A percentile compares a stretch with the other conserved stretches of the same genome.
These are phyloP conservation scores for Solanum clarkiae DNA, from an alignment of 257 asterid genomes.

Conservation along the genomic window DNA sequence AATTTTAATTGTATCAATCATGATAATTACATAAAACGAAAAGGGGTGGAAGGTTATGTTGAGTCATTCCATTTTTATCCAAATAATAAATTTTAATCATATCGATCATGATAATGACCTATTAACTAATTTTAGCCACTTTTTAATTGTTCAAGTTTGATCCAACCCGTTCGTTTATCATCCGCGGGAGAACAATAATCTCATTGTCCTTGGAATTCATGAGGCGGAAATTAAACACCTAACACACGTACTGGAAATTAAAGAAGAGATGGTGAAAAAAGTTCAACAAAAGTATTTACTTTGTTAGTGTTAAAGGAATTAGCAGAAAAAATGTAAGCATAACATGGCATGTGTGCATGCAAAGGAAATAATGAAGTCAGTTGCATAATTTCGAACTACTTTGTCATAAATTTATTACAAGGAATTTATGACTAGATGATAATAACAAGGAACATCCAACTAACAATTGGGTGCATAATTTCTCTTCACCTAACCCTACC, in stretches of 20 bases:
- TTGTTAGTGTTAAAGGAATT: background rate
- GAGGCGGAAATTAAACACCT: background rate
- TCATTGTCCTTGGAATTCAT: background rate
- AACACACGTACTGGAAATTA: background rate
- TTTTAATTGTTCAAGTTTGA: background rate
- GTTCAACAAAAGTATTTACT: background rate
- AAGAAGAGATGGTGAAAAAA: background rate
- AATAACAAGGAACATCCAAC: conserved; percentile 39
- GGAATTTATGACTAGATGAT: conserved; percentile 25
- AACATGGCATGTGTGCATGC: background rate
- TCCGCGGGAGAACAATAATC: background rate
- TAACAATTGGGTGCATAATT: conserved; percentile 13
- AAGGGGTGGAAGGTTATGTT: background rate
- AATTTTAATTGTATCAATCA: background rate
- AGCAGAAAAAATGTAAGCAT: background rate
- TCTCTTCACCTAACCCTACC: conserved; percentile 5
- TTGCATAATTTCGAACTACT: conserved; percentile 22
- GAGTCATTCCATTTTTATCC: background rate
- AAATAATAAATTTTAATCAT: too few species aligned
- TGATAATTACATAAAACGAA: background rate
- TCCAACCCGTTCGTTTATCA: background rate
- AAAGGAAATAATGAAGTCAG: background rate
- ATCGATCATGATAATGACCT: background rate
- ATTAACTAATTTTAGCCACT: too few species aligned
- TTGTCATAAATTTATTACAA: conserved; percentile 29